phyloP scores from a whole-genome alignment of 805 yeast species.

The Candida rishiriensis region DNA sequence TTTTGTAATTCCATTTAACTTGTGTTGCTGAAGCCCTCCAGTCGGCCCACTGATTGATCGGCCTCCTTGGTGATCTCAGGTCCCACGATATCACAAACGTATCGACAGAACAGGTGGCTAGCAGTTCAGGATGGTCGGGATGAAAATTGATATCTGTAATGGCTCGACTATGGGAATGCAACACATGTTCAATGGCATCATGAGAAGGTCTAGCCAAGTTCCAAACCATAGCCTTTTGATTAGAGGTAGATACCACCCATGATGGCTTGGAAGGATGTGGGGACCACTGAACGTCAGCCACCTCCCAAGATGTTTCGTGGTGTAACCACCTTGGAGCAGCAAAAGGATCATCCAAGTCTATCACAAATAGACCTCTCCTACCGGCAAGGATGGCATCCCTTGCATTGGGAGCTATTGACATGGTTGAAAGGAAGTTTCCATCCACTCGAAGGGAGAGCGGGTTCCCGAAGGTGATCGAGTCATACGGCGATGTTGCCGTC shows the following conservation, averaged over 20 bases:
- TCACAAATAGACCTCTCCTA: constrained; percentile 74
- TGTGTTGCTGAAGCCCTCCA: constrained; percentile 95
- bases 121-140: constrained; percentile 74
- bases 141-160: constrained; percentile 95
- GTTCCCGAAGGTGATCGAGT: constrained; percentile 68
- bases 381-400: constrained; percentile 91
- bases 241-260: constrained; percentile 92
- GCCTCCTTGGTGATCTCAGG: constrained; percentile 70
- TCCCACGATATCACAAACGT: constrained; percentile 90
- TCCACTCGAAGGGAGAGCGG: constrained; percentile 83
- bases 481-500: constrained; percentile 22
- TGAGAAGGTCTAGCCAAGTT: constrained; percentile 61
- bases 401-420: constrained; percentile 85
- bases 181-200: constrained; percentile 76
- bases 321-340: constrained; percentile 92
- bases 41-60: constrained; percentile 79
- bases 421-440: constrained; percentile 80
- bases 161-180: constrained; percentile 89
- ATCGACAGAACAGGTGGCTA: constrained; percentile 93
- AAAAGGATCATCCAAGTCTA: constrained; percentile 95
- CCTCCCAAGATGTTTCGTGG: constrained; percentile 95
- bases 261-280: constrained; percentile 81
- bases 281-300: constrained; percentile 98
- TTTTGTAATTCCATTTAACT: constrained; percentile 84
- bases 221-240: constrained; percentile 95